Percentiles rank a stretch among this genome's conserved stretches.
Evolutionary conservation across 768 basidiomycete species (phyloP).

Genomic region (Amanita jacksonii): DNA sequence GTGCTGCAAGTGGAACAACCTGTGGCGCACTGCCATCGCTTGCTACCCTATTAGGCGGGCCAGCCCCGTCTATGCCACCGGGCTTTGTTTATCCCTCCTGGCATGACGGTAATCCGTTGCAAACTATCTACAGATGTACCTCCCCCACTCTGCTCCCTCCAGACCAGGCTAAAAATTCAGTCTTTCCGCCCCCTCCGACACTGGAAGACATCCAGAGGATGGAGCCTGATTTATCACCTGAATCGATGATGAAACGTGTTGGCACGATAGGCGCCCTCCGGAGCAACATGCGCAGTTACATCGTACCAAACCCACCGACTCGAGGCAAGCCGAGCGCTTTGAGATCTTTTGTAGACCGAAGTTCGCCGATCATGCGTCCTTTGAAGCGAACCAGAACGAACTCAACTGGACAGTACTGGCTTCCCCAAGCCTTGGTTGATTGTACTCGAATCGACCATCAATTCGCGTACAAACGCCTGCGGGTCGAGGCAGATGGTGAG

Average conservation of each 20-base stretch:
- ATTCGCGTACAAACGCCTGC: slow-evolving; percentile 1
- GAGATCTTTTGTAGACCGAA: neutral
- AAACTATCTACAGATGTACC: neutral
- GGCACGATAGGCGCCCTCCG: slow-evolving; percentile 3
- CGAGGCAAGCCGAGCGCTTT: neutral
- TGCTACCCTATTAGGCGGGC: neutral
- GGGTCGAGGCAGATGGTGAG: slow-evolving; percentile 5
- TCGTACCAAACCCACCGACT: neutral
- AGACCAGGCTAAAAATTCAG: too few relatives aligned
- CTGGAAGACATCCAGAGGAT: slow-evolving; percentile 8
- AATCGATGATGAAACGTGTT: slow-evolving; percentile 7
- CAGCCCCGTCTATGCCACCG: neutral
- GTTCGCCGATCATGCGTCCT: slow-evolving; percentile 6
- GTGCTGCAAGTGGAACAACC: neutral
- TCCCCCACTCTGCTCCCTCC: too few relatives aligned
- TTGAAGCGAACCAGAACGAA: slow-evolving; percentile 4
- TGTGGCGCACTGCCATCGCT: neutral
- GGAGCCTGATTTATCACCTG: slow-evolving; percentile 8
- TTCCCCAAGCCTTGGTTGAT: slow-evolving; percentile 4
- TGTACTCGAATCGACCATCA: neutral
- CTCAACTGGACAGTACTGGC: slow-evolving; percentile 1
- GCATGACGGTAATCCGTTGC: neutral
- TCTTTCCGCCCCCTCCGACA: slow-evolving; percentile 6
- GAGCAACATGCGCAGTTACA: neutral
- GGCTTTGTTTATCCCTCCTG: neutral